Evolutionary conservation across 176 grass and related monocot species (phyloP).

Genomic region (Melocanna baccifera): DNA sequence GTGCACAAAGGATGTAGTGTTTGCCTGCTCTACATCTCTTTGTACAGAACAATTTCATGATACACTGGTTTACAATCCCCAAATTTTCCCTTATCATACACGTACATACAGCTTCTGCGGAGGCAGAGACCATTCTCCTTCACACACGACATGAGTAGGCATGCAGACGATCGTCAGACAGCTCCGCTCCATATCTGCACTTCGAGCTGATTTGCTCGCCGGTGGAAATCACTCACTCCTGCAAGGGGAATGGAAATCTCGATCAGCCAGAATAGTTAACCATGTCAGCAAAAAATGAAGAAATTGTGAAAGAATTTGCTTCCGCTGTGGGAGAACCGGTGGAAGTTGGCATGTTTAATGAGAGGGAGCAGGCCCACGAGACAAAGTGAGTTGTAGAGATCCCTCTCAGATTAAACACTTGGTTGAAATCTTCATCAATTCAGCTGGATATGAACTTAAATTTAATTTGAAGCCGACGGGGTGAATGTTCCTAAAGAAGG

Average conservation of each 20-base stretch:
- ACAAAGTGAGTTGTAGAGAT: too few species aligned
- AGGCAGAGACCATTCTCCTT: neutral
- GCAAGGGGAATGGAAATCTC: neutral
- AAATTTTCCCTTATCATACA: neutral
- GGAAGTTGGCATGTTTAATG: too few species aligned
- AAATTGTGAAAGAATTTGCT: too few species aligned
- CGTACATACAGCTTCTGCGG: neutral
- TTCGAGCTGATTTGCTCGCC: neutral
- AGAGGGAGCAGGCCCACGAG: too few species aligned
- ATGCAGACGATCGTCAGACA: neutral
- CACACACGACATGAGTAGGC: neutral
- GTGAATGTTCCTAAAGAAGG: too few species aligned
- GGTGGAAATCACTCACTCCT: neutral
- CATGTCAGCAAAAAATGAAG: too few species aligned
- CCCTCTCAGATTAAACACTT: too few species aligned
- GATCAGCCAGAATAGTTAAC: neutral
- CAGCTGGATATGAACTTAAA: too few species aligned
- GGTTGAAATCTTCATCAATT: too few species aligned
- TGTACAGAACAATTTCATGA: neutral
- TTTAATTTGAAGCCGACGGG: too few species aligned
- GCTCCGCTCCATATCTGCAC: neutral
- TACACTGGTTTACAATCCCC: neutral
- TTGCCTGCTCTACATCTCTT: neutral
- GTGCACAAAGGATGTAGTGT: neutral
- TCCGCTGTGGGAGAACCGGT: too few species aligned